Evolutionary conservation across 768 basidiomycete genomes (phyloP).

Genomic region (Auricularia auricula-judae): DNA sequence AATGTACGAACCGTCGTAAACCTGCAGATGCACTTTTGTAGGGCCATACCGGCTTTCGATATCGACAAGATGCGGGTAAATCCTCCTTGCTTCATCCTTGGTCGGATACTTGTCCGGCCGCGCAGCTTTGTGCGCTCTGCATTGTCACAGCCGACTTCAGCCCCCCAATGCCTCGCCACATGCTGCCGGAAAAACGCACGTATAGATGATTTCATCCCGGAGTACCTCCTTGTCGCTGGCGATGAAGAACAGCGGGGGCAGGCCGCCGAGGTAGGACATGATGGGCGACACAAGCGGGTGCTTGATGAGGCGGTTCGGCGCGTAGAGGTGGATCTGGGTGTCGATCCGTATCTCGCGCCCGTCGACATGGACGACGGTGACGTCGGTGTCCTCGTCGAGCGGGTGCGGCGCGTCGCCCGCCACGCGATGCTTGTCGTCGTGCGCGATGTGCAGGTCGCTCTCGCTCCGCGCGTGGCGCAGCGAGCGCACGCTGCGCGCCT

Average conservation of each 20-base stretch:
- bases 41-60: background rate
- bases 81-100: conserved; percentile 31
- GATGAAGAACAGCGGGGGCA: conserved; percentile 79
- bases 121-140: conserved; percentile 75
- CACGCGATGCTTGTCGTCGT: background rate
- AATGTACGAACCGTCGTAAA: conserved; percentile 62
- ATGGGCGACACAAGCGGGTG: conserved; percentile 67
- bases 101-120: conserved; percentile 64
- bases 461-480: background rate
- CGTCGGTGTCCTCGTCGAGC: conserved; percentile 19
- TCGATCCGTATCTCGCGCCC: conserved; percentile 21
- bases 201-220: conserved; percentile 83
- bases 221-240: conserved; percentile 86
- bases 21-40: conserved; percentile 78
- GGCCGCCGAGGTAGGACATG: conserved; percentile 67
- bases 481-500: background rate
- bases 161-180: too few relatives aligned
- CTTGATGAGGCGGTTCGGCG: conserved; percentile 65
- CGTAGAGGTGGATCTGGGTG: conserved; percentile 78
- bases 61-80: background rate
- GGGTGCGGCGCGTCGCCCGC: background rate
- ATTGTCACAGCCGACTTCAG: too few relatives aligned
- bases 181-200: conserved; percentile 19
- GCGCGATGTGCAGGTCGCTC: background rate
- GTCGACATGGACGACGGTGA: conserved; percentile 38